A percentile compares a stretch with the other conserved stretches of the same genome.
phyloP scores from a whole-genome alignment of 2,329 filamentous ascomycete genomes.

The Macrophomina tecta region DNA sequence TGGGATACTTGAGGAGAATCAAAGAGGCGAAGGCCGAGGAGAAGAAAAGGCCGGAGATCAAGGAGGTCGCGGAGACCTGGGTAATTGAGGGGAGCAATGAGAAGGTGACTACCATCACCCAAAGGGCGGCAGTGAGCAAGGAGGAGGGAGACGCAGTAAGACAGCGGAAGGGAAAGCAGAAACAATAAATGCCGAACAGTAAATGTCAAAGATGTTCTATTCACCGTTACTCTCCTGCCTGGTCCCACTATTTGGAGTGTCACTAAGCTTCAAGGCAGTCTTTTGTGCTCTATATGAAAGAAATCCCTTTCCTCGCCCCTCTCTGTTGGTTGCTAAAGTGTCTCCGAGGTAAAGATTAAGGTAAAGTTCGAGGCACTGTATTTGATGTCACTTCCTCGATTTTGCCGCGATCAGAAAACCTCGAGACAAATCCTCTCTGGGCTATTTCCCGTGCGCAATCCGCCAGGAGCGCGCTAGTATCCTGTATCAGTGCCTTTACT shows the following conservation, averaged over 20 bases:
- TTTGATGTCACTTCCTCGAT: too few species aligned
- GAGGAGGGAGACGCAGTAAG: slow-evolving; percentile 1
- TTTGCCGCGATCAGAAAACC: too few species aligned
- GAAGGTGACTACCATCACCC: neutral
- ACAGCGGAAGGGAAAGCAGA: slow-evolving; percentile 9
- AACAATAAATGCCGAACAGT: neutral
- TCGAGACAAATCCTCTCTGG: neutral
- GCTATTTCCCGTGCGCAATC: neutral
- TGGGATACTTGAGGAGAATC: slow-evolving; percentile 75
- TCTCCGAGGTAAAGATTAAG: too few species aligned
- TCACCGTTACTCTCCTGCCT: too few species aligned
- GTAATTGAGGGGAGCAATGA: slow-evolving; percentile 49
- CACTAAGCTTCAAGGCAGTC: too few species aligned
- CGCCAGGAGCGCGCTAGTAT: neutral
- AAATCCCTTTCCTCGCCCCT: too few species aligned
- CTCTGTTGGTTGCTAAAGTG: too few species aligned
- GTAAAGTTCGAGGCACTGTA: too few species aligned
- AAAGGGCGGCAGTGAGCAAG: neutral
- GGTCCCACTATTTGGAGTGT: too few species aligned
- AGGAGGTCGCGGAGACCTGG: slow-evolving; percentile 75
- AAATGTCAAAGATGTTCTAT: neutral
- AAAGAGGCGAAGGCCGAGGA: slow-evolving; percentile 70
- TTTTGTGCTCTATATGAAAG: too few species aligned
- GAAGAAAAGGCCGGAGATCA: slow-evolving; percentile 66
- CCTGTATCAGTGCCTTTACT: neutral